A percentile compares a stretch with the other conserved stretches of the same genome.
Evolutionary conservation across 495 filamentous ascomycete species (phyloP).

Genomic region (Delitschia confertaspora): DNA sequence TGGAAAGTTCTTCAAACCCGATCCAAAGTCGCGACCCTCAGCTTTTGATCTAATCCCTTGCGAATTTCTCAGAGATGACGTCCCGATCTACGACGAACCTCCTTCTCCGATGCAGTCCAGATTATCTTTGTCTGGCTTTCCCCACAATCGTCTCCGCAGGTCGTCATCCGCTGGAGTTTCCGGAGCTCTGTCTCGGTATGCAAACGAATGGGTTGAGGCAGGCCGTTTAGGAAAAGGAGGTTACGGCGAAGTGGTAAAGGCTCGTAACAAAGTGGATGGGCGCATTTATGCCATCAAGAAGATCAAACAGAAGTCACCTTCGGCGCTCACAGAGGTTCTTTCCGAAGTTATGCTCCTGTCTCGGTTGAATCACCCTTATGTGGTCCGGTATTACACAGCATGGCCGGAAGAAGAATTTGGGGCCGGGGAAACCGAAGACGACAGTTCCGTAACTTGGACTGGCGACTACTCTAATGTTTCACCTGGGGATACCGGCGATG

Average conservation of each 20-base stretch:
- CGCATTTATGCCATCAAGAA: slow-evolving; percentile 95
- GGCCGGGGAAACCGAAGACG: slow-evolving; percentile 42
- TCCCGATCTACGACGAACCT: slow-evolving; percentile 38
- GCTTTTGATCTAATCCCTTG: slow-evolving; percentile 84
- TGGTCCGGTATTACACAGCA: slow-evolving; percentile 90
- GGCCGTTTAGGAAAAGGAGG: slow-evolving; percentile 85
- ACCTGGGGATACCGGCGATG: slow-evolving; percentile 31
- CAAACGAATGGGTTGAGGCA: slow-evolving; percentile 80
- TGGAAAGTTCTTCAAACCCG: slow-evolving; percentile 68
- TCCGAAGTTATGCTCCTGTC: slow-evolving; percentile 89
- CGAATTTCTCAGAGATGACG: slow-evolving; percentile 70
- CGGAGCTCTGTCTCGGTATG: slow-evolving; percentile 58
- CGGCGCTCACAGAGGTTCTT: slow-evolving; percentile 73
- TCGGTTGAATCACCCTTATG: slow-evolving; percentile 86
- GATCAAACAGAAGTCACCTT: slow-evolving; percentile 71
- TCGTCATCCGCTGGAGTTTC: slow-evolving; percentile 21
- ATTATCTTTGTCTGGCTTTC: slow-evolving; percentile 20
- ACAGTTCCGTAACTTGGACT: slow-evolving; percentile 35
- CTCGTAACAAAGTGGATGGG: slow-evolving; percentile 85
- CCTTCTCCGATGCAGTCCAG: slow-evolving; percentile 18
- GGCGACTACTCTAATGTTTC: slow-evolving; percentile 16
- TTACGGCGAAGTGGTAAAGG: slow-evolving; percentile 95
- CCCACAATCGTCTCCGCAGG: slow-evolving; percentile 8
- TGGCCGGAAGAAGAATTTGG: slow-evolving; percentile 72
- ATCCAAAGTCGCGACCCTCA: slow-evolving; percentile 74